Evolutionary conservation across 108 stramenopile species (phyloP), one percentile per base, ranked within the genome.

Genomic region (Fragilaria radians): DNA sequence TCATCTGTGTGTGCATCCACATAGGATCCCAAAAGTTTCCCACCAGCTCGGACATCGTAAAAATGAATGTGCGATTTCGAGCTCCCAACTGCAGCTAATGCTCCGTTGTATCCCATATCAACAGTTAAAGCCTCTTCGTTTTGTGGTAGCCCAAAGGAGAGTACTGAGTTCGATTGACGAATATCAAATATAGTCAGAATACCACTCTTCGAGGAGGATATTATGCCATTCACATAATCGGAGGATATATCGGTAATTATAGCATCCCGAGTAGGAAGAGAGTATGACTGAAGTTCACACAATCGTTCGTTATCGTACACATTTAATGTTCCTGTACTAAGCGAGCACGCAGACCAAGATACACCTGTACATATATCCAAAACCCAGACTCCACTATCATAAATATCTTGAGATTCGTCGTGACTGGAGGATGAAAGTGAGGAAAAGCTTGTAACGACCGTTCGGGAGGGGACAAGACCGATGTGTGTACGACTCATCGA

Each of bases 1-100:
- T 89, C 91, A n/a, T 86, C 79, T 2, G 84, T 88, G 53, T 93
- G 91, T 2, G 83, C 69, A 52, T 92, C 80, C 50, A 73, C 80
- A 51, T 86, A 92, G 46, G 79, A 77, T 45, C 85, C 91, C 60
- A 92, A 56, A 18, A 74, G 65, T 46, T 48, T 58, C 22, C 67
- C 36, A 25, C 32, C 56, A 46, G 65, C 57, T 26, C 90, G 64
- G 19, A 84, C 52, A 64, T 92, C 90, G 36, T 72, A 73, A 68
- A 92, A 92, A 27, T 83, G 83, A 45, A 92, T 72, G 27, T 81
- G 65, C 36, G 73, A 82, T 57, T 72, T 75, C 50, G 58, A 71
- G 29, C 75, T 80, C 7, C 90, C 90, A 4, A 88, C 86, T 5
- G 90, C 86, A 2, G 80, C 85, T 32, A 92, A 74, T 7, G 66